Evolutionary conservation across 768 basidiomycete species (phyloP).

Genomic region (Lentinula sp.): DNA sequence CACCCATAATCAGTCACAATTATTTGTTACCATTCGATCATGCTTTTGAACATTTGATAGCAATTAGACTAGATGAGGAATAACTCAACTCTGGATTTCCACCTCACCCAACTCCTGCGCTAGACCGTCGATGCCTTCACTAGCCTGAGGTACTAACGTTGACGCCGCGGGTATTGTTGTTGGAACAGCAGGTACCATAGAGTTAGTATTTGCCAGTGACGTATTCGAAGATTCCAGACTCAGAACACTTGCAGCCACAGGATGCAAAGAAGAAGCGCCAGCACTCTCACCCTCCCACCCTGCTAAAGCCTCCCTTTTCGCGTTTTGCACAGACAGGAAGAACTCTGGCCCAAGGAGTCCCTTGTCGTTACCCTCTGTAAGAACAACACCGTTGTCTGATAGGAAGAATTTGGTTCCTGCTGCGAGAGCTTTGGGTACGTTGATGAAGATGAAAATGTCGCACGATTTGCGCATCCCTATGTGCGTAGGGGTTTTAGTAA

Average conservation of each 20-base stretch:
- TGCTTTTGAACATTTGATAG: no score
- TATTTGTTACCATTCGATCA: no score
- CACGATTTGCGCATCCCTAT: slow-evolving; percentile 79
- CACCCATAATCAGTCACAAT: no score
- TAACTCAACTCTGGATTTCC: background rate
- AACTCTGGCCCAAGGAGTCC: slow-evolving; percentile 59
- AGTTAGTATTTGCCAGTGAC: background rate
- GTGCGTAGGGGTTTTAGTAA: background rate
- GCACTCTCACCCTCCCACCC: background rate
- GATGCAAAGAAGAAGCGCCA: background rate
- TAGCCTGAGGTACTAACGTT: background rate
- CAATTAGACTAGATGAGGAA: no score
- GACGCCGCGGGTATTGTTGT: background rate
- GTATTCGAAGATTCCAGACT: background rate
- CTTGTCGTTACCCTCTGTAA: slow-evolving; percentile 68
- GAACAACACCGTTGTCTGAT: slow-evolving; percentile 83
- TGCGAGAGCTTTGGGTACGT: slow-evolving; percentile 63
- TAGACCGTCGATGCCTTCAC: background rate
- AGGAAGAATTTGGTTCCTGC: slow-evolving; percentile 70
- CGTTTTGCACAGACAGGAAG: slow-evolving; percentile 65
- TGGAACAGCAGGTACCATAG: background rate
- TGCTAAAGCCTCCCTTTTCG: slow-evolving; percentile 3
- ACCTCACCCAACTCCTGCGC: background rate
- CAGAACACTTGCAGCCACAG: background rate
- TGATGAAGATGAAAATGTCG: slow-evolving; percentile 75